These are phyloP conservation scores for Rhizodiscina lignyota DNA, from an alignment of 495 filamentous ascomycete species.

Conservation along the genomic window DNA sequence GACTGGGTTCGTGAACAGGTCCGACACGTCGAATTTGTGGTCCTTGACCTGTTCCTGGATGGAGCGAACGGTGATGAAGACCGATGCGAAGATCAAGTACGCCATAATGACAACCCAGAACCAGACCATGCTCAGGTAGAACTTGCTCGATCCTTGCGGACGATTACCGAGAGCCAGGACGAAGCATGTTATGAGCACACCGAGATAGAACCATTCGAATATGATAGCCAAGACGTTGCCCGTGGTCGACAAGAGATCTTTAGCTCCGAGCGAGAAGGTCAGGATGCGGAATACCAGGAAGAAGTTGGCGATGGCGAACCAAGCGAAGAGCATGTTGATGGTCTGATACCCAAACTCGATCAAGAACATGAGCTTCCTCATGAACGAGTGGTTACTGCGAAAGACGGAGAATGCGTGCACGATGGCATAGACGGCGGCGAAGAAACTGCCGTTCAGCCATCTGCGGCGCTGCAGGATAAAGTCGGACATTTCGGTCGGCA, in stretches of 20 bases:
- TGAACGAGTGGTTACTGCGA: constrained; percentile 73
- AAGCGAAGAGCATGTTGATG: constrained; percentile 93
- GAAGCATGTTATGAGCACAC: constrained; percentile 84
- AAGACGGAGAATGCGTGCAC: constrained; percentile 90
- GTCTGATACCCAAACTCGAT: constrained; percentile 90
- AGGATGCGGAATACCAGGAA: constrained; percentile 98
- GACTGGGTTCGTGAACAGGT: constrained; percentile 68
- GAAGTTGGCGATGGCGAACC: constrained; percentile 99
- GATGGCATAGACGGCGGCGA: constrained; percentile 90
- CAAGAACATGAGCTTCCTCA: constrained; percentile 77
- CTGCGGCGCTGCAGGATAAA: constrained; percentile 91
- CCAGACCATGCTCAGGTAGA: constrained; percentile 92
- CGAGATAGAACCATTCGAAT: constrained; percentile 93
- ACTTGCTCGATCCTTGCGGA: constrained; percentile 80
- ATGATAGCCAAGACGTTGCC: constrained; percentile 72
- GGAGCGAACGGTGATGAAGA: constrained; percentile 85
- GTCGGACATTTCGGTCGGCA: constrained; percentile 87
- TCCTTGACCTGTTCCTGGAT: constrained; percentile 47
- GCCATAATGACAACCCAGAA: constrained; percentile 96
- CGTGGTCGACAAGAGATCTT: constrained; percentile 48
- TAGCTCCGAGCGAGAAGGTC: constrained; percentile 61
- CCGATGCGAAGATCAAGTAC: constrained; percentile 78
- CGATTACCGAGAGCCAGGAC: constrained; percentile 89
- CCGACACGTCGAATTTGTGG: constrained; percentile 41
- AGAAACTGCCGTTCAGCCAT: constrained; percentile 98